A percentile compares a stretch with the other conserved stretches of the same genome.
These are phyloP conservation scores for Urochloa ruziziensis DNA, from an alignment of 176 grass and related monocot species.

Conservation along the genomic window DNA sequence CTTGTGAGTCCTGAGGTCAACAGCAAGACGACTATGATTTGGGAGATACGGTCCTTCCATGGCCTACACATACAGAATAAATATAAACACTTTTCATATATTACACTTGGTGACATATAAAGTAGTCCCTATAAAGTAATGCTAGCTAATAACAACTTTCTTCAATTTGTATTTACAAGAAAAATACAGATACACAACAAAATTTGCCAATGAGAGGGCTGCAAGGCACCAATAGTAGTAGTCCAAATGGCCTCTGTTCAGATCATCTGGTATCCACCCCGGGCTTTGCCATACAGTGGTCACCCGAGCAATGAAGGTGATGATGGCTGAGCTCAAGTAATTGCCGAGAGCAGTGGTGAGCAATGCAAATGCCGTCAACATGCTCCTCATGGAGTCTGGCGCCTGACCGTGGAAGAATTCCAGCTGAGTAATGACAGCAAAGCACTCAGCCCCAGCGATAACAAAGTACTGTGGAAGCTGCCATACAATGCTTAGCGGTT, in stretches of 20 bases:
- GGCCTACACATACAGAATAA: not conserved
- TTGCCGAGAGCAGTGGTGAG: constrained; percentile 62
- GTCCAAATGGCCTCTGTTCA: constrained; percentile 77
- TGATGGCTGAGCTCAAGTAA: constrained; percentile 76
- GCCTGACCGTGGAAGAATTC: constrained; percentile 79
- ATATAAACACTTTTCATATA: not conserved
- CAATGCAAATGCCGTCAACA: constrained; percentile 56
- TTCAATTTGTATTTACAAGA: constrained; percentile 75
- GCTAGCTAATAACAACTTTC: constrained; percentile 44
- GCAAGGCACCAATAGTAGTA: constrained; percentile 72
- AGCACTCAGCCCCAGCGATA: constrained; percentile 63
- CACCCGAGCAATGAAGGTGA: constrained; percentile 40
- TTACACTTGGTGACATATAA: not conserved
- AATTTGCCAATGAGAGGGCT: constrained; percentile 46
- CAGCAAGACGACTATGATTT: not conserved
- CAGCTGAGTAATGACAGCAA: constrained; percentile 58
- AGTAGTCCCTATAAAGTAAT: not conserved
- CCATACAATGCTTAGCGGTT: constrained; percentile 59
- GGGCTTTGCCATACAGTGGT: constrained; percentile 38
- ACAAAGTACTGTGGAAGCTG: constrained; percentile 79
- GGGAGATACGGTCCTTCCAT: not conserved
- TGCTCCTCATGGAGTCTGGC: constrained; percentile 72
- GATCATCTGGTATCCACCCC: constrained; percentile 83
- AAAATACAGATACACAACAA: constrained; percentile 60
- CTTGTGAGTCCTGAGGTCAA: not conserved